Conservation (phyloP, 495 filamentous ascomycete species). For the Daldinia loculata region DNA sequence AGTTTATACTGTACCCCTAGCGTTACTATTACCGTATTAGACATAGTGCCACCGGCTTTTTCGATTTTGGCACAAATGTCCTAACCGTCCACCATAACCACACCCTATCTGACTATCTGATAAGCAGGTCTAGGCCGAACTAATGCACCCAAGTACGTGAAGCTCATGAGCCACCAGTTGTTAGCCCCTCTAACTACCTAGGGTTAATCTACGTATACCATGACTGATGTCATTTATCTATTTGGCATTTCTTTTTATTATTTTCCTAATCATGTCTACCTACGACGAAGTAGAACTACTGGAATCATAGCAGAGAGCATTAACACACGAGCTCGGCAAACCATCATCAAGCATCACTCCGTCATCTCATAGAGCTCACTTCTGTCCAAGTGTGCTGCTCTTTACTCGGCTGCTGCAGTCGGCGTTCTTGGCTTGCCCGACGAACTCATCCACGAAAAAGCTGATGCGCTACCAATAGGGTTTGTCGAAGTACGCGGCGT, state of each 20-base stretch:
- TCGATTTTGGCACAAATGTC: too few relatives aligned
- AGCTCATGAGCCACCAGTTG: background rate
- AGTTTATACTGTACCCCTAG: background rate
- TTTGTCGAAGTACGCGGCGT: conserved; percentile 66
- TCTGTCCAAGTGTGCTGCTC: background rate
- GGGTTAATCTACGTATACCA: background rate
- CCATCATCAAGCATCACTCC: conserved; percentile 28
- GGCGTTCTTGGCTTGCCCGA: conserved; percentile 52
- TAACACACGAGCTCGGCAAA: conserved; percentile 13
- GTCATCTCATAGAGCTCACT: conserved; percentile 17
- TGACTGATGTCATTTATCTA: background rate
- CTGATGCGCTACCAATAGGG: conserved; percentile 90
- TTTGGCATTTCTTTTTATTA: conserved; percentile 29
- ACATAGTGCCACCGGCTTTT: too few relatives aligned
- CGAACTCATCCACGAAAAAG: conserved; percentile 86
- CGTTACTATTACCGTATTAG: too few relatives aligned
- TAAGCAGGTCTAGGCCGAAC: conserved; percentile 1
- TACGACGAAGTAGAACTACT: conserved; percentile 28
- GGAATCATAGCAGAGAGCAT: conserved; percentile 15
- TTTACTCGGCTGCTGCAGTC: conserved; percentile 47
- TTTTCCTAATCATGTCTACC: conserved; percentile 36
- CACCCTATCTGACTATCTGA: too few relatives aligned
- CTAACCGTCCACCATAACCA: too few relatives aligned
- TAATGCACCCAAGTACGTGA: background rate
- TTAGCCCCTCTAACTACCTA: conserved; percentile 4